These are phyloP conservation scores for Globisporangium spiculum DNA, from an alignment of 352 stramenopile genomes.

Conservation along the genomic window DNA sequence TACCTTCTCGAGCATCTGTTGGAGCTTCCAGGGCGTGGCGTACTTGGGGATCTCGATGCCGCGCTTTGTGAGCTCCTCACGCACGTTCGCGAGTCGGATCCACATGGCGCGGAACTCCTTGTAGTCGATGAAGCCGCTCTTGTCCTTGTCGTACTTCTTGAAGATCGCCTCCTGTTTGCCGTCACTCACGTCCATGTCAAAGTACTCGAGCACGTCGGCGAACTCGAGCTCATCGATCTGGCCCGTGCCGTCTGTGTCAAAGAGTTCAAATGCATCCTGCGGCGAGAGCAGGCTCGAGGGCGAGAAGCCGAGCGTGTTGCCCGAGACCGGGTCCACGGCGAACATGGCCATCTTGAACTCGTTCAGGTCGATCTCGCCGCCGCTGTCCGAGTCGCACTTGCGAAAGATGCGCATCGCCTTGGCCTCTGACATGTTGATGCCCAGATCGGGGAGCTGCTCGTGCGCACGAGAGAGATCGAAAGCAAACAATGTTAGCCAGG, in stretches of 20 bases:
- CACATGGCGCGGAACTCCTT: constrained; percentile 93
- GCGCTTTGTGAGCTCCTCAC: constrained; percentile 82
- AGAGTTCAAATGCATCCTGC: constrained; percentile 90
- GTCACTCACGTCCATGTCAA: constrained; percentile 86
- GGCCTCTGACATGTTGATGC: constrained; percentile 83
- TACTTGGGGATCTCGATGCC: constrained; percentile 89
- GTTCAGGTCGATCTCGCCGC: constrained; percentile 89
- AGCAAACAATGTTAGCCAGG: neutral
- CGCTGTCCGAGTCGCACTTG: constrained; percentile 87
- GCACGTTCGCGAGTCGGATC: constrained; percentile 76
- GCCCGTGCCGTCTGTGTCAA: constrained; percentile 87
- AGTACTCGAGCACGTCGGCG: constrained; percentile 92
- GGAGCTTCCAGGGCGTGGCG: constrained; percentile 67
- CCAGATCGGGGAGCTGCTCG: constrained; percentile 77
- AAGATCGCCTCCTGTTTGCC: constrained; percentile 91
- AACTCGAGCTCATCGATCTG: constrained; percentile 94
- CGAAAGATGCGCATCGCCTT: constrained; percentile 91
- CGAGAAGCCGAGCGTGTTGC: constrained; percentile 76
- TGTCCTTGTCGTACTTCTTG: constrained; percentile 91
- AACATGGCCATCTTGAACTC: constrained; percentile 95
- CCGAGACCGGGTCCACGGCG: constrained; percentile 83
- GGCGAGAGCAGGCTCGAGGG: constrained; percentile 82
- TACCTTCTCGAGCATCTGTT: constrained; percentile 84
- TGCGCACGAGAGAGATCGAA: neutral
- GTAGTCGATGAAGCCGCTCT: constrained; percentile 91